Evolutionary conservation across 1,139 yeast genomes (phyloP), one percentile per base, ranked within the genome.

Genomic region (Saccharomyces hybrid): DNA sequence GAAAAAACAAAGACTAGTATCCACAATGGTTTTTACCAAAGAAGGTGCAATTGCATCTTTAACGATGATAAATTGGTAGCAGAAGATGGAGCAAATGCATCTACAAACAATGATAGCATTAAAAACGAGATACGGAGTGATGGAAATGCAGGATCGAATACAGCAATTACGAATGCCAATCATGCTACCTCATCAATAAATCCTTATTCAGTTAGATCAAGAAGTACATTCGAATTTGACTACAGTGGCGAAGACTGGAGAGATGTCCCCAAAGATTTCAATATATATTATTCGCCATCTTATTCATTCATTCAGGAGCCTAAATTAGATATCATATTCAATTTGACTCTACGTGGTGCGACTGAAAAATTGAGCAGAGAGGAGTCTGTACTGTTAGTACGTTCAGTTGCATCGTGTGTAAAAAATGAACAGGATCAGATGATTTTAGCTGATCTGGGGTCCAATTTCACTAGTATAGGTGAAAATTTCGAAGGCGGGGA

Each of bases 181-280:
- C 19, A 55, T 38, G 59, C 62, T 11, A 14, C 58, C 9, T 28
- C 58, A 5, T 52, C 51, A 14, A 54, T 57, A 3, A 59, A 55
- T 4, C 71, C 74, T 1, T 63, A 69, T 7, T 78, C 79, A 0
- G 69, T 74, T 0, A 64, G 80, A 55, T 66, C 76, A 1, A 58
- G 58, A 25, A 59, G 62, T 3, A 56, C 60, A 3, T 59, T 78
- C 31, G 82, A 79, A 51, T 79, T 80, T 65, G 87, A 82, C 63
- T 79, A 78, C 38, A 66, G 73, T 51, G 88, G 87, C 0, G 73
- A 80, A 48, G 90, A 84, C 65, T 83, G 89, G 88, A 72, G 87
- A 60, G 90, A 84, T 68, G 73, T 82, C 5, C 86, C 87, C 0
- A 70, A 88, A 50, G 87, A 81, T 2, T 72, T 70, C 1, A 84